Evolutionary conservation across 371 early-diverging fungal species (phyloP).

Genomic region (Apophysomyces trapeziformis): DNA sequence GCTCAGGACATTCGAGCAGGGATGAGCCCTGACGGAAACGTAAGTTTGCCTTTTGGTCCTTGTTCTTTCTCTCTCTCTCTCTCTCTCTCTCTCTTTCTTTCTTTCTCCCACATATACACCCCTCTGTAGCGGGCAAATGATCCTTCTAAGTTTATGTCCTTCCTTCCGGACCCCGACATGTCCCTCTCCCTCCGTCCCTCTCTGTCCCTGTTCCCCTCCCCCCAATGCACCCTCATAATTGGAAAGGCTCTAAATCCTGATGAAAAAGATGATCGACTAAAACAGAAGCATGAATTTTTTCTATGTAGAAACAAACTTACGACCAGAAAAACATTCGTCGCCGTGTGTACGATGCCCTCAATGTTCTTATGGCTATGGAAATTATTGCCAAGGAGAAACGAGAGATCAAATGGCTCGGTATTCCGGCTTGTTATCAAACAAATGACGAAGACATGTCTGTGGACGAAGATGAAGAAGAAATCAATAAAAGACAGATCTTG

Average conservation of each 20-base stretch:
- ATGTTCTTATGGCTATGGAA: conserved; percentile 77
- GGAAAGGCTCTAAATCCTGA: too few relatives aligned
- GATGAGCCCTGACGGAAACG: conserved; percentile 2
- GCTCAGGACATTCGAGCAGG: conserved; percentile 28
- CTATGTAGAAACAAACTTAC: conserved; percentile 30
- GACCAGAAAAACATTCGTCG: conserved; percentile 82
- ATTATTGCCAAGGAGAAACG: conserved; percentile 74
- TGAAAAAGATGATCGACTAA: too few relatives aligned
- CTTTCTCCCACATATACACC: too few relatives aligned
- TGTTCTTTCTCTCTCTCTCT: too few relatives aligned
- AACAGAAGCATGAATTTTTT: neutral
- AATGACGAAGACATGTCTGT: conserved; percentile 90
- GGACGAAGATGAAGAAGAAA: conserved; percentile 41
- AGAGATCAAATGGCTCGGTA: conserved; percentile 73
- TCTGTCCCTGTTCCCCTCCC: too few relatives aligned
- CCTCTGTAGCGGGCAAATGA: too few relatives aligned
- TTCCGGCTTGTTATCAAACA: conserved; percentile 56
- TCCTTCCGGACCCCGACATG: too few relatives aligned
- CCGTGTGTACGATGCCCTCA: conserved; percentile 82
- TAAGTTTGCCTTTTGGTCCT: neutral
- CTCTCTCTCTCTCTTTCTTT: too few relatives aligned
- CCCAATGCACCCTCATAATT: too few relatives aligned
- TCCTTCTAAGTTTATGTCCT: too few relatives aligned
- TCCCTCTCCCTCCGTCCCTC: too few relatives aligned
- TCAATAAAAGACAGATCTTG: conserved; percentile 41